A percentile compares a stretch with the other conserved stretches of the same genome.
These are phyloP conservation scores for Mycoemilia scoparia DNA, from an alignment of 192 early-diverging fungal species.

Conservation along the genomic window DNA sequence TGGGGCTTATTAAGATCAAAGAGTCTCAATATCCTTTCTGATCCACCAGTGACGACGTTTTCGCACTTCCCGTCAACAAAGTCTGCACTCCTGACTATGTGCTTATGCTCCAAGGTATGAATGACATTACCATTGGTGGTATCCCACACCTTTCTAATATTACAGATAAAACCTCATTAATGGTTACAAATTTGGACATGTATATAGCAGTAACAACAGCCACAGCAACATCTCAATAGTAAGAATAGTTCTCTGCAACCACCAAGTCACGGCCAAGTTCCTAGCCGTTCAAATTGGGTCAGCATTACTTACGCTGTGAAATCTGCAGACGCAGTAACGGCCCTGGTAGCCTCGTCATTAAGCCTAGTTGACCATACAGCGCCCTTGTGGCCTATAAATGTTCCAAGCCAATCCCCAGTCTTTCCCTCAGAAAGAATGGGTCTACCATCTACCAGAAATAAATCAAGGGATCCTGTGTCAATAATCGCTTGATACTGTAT, in stretches of 20 bases:
- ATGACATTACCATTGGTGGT: constrained; percentile 56
- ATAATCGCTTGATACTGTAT: no score
- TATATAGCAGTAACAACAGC: not conserved
- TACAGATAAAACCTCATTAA: constrained; percentile 1
- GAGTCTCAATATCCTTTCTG: constrained; percentile 63
- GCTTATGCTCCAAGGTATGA: constrained; percentile 50
- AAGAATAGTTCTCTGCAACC: not conserved
- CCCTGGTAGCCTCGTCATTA: constrained; percentile 50
- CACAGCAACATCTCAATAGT: constrained; percentile 3
- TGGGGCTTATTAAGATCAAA: constrained; percentile 48
- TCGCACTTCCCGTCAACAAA: constrained; percentile 43
- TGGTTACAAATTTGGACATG: not conserved
- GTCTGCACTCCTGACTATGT: constrained; percentile 74
- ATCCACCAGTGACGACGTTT: constrained; percentile 61
- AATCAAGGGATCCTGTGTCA: no score
- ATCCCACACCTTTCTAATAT: constrained; percentile 61
- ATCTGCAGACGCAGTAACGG: constrained; percentile 85
- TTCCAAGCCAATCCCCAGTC: constrained; percentile 88
- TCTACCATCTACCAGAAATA: constrained; percentile 41
- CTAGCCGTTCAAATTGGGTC: no score
- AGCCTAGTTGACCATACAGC: constrained; percentile 79
- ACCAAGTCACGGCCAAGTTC: not conserved
- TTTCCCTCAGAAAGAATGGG: constrained; percentile 72
- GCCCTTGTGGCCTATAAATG: constrained; percentile 79
- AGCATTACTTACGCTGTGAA: constrained; percentile 57